These are phyloP conservation scores for Penicillium coffeae DNA, from an alignment of 495 filamentous ascomycete species.

Conservation along the genomic window DNA sequence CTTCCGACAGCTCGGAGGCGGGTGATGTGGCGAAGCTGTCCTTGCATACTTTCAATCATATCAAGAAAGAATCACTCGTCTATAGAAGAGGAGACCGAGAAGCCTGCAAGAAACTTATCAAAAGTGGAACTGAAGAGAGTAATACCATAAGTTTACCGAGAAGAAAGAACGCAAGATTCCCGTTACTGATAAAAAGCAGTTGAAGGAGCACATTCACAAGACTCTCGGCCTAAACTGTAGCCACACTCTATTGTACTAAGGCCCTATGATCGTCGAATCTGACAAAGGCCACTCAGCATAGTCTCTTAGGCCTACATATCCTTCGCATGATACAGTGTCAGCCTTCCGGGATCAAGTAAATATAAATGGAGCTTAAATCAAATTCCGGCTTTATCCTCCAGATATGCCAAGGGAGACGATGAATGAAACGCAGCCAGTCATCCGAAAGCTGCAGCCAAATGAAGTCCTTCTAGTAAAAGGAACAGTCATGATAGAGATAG, in stretches of 20 bases:
- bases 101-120: not conserved
- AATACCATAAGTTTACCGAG: not conserved
- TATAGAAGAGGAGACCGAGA: not conserved
- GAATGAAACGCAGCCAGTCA: not conserved
- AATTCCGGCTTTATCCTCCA: not conserved
- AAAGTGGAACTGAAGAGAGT: not conserved
- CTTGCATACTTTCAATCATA: not conserved
- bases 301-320: not conserved
- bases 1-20: not conserved
- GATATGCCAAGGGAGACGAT: conserved; percentile 3
- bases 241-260: not conserved
- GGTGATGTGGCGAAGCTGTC: not conserved
- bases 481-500: conserved; percentile 4
- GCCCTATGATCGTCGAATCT: not conserved
- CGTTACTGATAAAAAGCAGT: not conserved
- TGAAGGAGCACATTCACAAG: not conserved
- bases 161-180: not conserved
- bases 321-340: not conserved
- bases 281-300: not conserved
- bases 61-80: not conserved
- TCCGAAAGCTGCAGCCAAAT: conserved; percentile 3
- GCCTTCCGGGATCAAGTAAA: conserved; percentile 5
- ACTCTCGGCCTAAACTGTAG: not conserved
- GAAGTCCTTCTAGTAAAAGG: conserved; percentile 9
- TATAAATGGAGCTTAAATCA: not conserved